phyloP scores from a whole-genome alignment of 441 rosid genomes.

The Pelargonium citronellum region DNA sequence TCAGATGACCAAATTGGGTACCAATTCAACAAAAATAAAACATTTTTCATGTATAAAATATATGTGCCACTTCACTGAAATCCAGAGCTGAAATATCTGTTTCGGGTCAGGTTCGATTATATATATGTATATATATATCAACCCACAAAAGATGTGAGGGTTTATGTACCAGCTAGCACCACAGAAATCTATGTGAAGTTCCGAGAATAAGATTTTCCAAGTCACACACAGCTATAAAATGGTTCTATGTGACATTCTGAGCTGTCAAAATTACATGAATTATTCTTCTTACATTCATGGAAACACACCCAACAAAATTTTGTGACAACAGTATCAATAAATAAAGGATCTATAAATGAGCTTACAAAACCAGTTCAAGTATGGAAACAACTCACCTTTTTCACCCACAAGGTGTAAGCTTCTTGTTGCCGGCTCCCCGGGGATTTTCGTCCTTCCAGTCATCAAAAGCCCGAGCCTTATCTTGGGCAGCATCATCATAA shows the following conservation, averaged over 20 bases:
- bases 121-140: too few species aligned
- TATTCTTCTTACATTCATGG: not conserved
- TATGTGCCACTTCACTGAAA: too few species aligned
- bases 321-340: not conserved
- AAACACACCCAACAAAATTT: not conserved
- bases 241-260: not conserved
- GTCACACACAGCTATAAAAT: not conserved
- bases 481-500: constrained; percentile 63
- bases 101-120: too few species aligned
- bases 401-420: constrained; percentile 94
- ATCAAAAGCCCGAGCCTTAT: constrained; percentile 76
- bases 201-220: not conserved
- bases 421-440: constrained; percentile 94
- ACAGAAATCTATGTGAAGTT: too few species aligned
- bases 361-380: not conserved
- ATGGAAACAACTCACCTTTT: constrained; percentile 12
- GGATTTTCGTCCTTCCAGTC: constrained; percentile 98
- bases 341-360: not conserved
- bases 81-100: too few species aligned
- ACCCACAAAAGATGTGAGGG: too few species aligned
- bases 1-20: too few species aligned
- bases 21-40: too few species aligned
- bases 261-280: not conserved
- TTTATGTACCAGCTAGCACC: too few species aligned
- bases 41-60: too few species aligned